Evolutionary conservation across 1,284 basidiomycete species (phyloP).

Genomic region (Mycosarcoma mackinlayi): DNA sequence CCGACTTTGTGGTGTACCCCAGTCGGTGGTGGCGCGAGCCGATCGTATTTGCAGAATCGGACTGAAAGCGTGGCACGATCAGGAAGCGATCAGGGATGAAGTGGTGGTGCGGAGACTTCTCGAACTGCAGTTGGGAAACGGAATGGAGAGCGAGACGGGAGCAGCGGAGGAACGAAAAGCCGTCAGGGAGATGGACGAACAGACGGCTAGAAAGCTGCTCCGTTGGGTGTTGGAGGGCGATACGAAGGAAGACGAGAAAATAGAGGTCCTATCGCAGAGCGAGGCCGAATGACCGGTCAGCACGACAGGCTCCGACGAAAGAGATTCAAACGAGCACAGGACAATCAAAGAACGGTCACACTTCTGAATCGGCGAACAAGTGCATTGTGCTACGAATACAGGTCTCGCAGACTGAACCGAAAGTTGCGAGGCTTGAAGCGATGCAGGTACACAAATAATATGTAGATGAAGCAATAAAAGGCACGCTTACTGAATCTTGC

Average conservation of each 20-base stretch:
- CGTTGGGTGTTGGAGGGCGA: slow-evolving; percentile 25
- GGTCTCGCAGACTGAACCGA: no score
- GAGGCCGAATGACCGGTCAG: neutral
- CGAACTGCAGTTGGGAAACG: slow-evolving; percentile 19
- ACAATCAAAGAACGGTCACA: no score
- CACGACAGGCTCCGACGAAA: no score
- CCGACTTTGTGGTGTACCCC: slow-evolving; percentile 41
- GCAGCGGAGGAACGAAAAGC: neutral
- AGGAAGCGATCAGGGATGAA: slow-evolving; percentile 25
- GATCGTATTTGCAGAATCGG: slow-evolving; percentile 21
- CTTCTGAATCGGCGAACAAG: no score
- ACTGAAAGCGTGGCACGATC: slow-evolving; percentile 22
- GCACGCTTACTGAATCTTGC: slow-evolving; percentile 38
- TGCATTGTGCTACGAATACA: no score
- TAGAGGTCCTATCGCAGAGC: neutral
- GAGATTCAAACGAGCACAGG: no score
- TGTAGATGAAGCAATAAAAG: no score
- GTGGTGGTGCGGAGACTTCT: slow-evolving; percentile 32
- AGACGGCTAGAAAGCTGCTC: slow-evolving; percentile 11
- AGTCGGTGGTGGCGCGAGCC: slow-evolving; percentile 34
- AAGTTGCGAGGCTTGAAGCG: no score
- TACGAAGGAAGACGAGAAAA: neutral
- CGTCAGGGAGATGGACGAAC: slow-evolving; percentile 10
- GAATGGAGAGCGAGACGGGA: slow-evolving; percentile 1
- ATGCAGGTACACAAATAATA: slow-evolving; percentile 5